Base-by-base conservation (phyloP, 83 land plant genomes). In the Picea abies region DNA sequence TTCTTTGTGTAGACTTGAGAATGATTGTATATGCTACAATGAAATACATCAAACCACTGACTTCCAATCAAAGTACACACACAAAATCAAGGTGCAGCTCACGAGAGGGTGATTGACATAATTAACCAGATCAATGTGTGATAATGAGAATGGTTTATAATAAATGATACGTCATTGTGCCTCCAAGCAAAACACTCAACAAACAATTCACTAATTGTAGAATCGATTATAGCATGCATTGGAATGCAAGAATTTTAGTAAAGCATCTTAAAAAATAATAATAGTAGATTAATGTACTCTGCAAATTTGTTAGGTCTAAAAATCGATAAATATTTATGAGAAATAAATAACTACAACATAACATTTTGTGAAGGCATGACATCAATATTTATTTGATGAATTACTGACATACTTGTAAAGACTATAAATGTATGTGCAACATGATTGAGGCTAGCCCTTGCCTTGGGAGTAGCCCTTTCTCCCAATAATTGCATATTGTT, bases 1-100 rank as follows among this genome's bases (percentile, higher is more conserved):
- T 87, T 35, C 77, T 84, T 11, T 83, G 66, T 1, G 89, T 85
- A 2, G 85, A 29, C 2, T 83, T 87, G 81, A 88, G 63, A 60
- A 88, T 79, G 35, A 87, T 83, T 84, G 83, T 88, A 87, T 88
- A 84, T 35, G 87, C 90, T 15, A 88, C 87, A 60, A 85, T 85
- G 85, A 88, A 88, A 41, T 85, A 88, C 0, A 87, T 86, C 0
- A 84, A 81, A 32, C 88, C 90, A 5, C 82, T 87, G 60, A 79
- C 88, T 88, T 84, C 62, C 35, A 29, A 12, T 26, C 4, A 4
- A 20, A 47, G 19, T 9, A 44, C 35, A 35, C 17, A 29, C 23
- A 63, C 20, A 20, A 63, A 0, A 63, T 41, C 44, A 41, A 41
- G 0, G 0, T 41, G 44, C 44, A 41, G 7, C 6, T 41, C 5